Percentiles rank a stretch among this genome's conserved stretches.
Conservation (phyloP, 768 basidiomycete genomes). For the Hericium erinaceus region DNA sequence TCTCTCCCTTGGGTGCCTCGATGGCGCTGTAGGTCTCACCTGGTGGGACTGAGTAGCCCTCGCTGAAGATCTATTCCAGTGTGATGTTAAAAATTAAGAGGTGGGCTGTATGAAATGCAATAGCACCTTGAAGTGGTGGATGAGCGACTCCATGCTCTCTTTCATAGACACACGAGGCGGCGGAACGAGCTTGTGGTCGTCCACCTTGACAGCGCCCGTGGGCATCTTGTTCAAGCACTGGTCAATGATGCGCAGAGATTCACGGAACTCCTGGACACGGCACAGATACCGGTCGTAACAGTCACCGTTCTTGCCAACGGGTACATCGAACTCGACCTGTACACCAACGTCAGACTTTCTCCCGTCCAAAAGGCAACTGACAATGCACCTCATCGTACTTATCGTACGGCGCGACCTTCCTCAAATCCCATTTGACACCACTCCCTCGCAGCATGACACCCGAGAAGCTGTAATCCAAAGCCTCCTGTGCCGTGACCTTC, state of each 20-base stretch:
- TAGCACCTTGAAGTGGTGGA: slow-evolving; percentile 93
- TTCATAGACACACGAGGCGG: slow-evolving; percentile 98
- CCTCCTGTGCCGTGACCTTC: slow-evolving; percentile 84
- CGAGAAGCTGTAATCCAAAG: slow-evolving; percentile 86
- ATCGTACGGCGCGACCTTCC: slow-evolving; percentile 90
- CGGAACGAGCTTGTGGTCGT: slow-evolving; percentile 95
- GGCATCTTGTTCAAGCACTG: slow-evolving; percentile 98
- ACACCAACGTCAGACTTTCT: background rate
- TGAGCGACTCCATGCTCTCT: slow-evolving; percentile 96
- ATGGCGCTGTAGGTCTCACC: slow-evolving; percentile 96
- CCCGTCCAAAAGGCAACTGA: slow-evolving; percentile 6
- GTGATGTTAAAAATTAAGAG: slow-evolving; percentile 25
- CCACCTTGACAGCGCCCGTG: slow-evolving; percentile 82
- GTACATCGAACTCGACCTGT: slow-evolving; percentile 93
- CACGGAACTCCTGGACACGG: slow-evolving; percentile 97
- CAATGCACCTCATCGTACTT: slow-evolving; percentile 77
- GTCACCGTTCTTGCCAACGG: slow-evolving; percentile 94
- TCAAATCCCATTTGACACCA: slow-evolving; percentile 90
- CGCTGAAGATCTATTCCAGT: slow-evolving; percentile 77
- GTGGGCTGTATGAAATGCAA: too few relatives aligned
- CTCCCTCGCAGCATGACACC: slow-evolving; percentile 96
- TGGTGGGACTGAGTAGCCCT: slow-evolving; percentile 94
- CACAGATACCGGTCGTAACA: slow-evolving; percentile 98
- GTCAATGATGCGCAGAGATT: slow-evolving; percentile 80
- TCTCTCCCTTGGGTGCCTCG: slow-evolving; percentile 98